Conservation (phyloP, 768 basidiomycete genomes). For the Mycena haematopus region DNA sequence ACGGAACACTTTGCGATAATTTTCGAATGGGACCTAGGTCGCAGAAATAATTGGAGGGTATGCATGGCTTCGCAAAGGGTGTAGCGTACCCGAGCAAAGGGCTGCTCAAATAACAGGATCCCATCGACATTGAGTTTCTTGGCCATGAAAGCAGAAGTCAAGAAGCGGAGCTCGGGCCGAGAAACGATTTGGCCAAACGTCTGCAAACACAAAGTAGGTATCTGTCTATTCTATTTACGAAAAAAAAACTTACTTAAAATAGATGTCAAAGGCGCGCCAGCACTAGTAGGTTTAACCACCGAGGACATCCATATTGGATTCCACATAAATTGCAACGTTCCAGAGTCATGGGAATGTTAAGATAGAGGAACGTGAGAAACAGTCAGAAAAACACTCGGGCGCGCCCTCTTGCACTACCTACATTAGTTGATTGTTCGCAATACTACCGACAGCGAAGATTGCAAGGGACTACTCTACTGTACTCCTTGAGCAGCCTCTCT, state of each 20-base stretch:
- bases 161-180: too few relatives aligned
- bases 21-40: constrained; percentile 85
- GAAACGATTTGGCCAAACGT: background rate
- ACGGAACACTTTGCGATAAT: constrained; percentile 87
- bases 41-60: background rate
- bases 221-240: too few relatives aligned
- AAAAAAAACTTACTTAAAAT: too few relatives aligned
- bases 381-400: too few relatives aligned
- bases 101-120: constrained; percentile 82
- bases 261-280: too few relatives aligned
- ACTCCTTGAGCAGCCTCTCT: constrained; percentile 3
- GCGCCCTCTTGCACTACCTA: too few relatives aligned
- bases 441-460: background rate
- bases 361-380: too few relatives aligned
- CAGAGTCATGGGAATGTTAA: too few relatives aligned
- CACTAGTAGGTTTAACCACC: too few relatives aligned
- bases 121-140: constrained; percentile 76
- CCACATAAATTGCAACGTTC: too few relatives aligned
- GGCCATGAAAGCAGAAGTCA: constrained; percentile 39
- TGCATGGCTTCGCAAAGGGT: background rate
- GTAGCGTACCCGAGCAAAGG: constrained; percentile 69
- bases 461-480: background rate
- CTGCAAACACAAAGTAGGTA: too few relatives aligned
- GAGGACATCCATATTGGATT: too few relatives aligned
- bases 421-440: background rate